Conservation (phyloP, 768 basidiomycete genomes). For the Phanerochaete carnosa region DNA sequence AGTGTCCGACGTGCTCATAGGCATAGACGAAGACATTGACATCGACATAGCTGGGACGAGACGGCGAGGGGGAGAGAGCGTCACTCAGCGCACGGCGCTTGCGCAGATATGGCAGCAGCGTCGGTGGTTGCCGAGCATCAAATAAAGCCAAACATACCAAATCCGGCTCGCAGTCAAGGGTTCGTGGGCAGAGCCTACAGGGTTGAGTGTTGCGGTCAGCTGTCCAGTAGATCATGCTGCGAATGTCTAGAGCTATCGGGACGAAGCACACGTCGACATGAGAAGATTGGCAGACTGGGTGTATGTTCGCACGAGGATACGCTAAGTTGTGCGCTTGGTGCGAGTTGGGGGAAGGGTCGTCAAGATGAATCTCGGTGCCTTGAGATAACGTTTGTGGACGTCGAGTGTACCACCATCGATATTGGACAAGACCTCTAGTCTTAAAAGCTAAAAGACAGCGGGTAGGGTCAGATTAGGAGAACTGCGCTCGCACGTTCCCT, state of each 20-base stretch:
- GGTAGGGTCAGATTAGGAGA: constrained; percentile 28
- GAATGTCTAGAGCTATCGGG: too few species aligned
- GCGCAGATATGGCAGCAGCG: not conserved
- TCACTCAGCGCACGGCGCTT: not conserved
- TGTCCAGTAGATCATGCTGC: not conserved
- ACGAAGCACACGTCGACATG: not conserved
- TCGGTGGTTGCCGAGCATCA: constrained; percentile 8
- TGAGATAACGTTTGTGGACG: too few species aligned
- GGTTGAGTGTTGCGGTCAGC: not conserved
- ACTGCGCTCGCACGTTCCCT: constrained; percentile 31
- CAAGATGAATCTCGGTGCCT: too few species aligned
- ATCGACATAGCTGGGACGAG: constrained; percentile 5
- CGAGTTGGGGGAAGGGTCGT: too few species aligned
- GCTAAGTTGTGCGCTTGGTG: too few species aligned
- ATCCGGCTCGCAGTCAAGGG: too few species aligned
- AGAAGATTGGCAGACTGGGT: too few species aligned
- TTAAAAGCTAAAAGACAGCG: not conserved
- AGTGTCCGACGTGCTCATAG: not conserved
- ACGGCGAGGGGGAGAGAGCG: not conserved
- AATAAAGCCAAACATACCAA: constrained; percentile 7
- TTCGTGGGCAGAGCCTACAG: too few species aligned
- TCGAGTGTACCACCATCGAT: not conserved
- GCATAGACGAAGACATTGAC: not conserved
- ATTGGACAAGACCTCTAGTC: not conserved
- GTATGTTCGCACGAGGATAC: too few species aligned